phyloP scores from a whole-genome alignment of 805 yeast species.

The Saturnispora quitensis region DNA sequence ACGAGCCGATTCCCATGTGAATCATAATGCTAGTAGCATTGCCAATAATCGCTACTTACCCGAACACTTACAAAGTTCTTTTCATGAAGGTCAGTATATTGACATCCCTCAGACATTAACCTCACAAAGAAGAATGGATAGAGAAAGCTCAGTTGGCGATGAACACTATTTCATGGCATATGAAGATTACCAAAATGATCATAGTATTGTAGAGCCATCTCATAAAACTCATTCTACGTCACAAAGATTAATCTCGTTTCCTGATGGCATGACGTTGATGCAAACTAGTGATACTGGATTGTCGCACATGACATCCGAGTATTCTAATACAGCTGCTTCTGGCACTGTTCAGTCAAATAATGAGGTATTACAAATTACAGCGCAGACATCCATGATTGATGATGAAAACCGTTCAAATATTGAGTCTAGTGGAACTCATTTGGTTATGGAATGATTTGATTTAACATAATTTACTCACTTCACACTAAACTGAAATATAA shows the following conservation, averaged over 20 bases:
- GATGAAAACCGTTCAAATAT: conserved; percentile 11
- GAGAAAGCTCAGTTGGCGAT: not conserved
- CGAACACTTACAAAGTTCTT: conserved; percentile 10
- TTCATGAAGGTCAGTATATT: conserved; percentile 7
- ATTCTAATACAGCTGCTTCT: conserved; percentile 8
- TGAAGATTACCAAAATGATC: conserved; percentile 31
- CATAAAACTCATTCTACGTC: not conserved
- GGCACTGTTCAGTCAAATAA: conserved; percentile 6
- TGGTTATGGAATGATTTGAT: conserved; percentile 21
- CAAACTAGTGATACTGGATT: not conserved
- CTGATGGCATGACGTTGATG: conserved; percentile 8
- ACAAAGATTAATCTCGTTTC: conserved; percentile 5
- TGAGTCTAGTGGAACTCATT: conserved; percentile 21
- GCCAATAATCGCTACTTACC: not conserved
- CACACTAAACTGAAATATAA: not conserved
- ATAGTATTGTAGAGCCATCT: conserved; percentile 17
- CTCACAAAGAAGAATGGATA: not conserved
- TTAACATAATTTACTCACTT: not conserved
- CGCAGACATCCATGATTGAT: conserved; percentile 12
- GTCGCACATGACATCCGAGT: conserved; percentile 4
- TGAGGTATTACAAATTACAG: conserved; percentile 9
- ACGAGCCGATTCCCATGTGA: not conserved
- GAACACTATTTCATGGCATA: conserved; percentile 29
- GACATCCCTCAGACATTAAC: not conserved
- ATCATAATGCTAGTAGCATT: not conserved